These are phyloP conservation scores for Lichtheimia ramosa DNA, from an alignment of 371 early-diverging fungal species.

Conservation along the genomic window DNA sequence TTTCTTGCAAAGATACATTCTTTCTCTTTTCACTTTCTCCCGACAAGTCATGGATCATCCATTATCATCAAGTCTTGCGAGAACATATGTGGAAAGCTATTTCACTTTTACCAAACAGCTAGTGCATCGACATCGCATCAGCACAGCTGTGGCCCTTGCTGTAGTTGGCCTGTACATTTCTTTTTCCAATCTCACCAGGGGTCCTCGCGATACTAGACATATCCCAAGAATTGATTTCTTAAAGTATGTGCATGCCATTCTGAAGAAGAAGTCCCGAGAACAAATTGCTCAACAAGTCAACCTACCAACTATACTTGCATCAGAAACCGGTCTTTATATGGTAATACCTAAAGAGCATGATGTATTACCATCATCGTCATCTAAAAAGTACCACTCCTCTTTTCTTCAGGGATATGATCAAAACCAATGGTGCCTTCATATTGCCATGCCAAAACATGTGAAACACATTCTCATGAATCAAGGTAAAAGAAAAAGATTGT, in stretches of 20 bases:
- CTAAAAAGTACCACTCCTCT: too few relatives aligned
- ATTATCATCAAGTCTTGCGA: background rate
- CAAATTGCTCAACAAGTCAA: conserved; percentile 12
- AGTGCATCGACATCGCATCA: background rate
- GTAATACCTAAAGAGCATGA: background rate
- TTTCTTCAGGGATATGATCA: too few relatives aligned
- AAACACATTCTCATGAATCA: too few relatives aligned
- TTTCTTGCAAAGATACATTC: too few relatives aligned
- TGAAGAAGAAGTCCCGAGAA: background rate
- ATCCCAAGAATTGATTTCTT: conserved; percentile 1
- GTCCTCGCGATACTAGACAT: conserved; percentile 6
- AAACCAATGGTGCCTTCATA: too few relatives aligned
- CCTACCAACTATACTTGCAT: background rate
- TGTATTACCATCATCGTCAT: too few relatives aligned
- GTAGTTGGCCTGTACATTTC: background rate
- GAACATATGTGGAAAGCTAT: background rate
- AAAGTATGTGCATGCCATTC: background rate
- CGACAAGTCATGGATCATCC: background rate
- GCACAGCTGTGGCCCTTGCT: conserved; percentile 3
- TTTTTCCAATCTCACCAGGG: background rate
- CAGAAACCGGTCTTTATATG: background rate
- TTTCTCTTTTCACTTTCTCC: too few relatives aligned
- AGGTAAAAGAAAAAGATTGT: too few relatives aligned
- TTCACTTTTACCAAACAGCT: too few relatives aligned
- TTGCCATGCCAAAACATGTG: too few relatives aligned